Base-by-base conservation (phyloP, 2,329 filamentous ascomycete genomes). In the Mycosphaerelloides madeirae region DNA sequence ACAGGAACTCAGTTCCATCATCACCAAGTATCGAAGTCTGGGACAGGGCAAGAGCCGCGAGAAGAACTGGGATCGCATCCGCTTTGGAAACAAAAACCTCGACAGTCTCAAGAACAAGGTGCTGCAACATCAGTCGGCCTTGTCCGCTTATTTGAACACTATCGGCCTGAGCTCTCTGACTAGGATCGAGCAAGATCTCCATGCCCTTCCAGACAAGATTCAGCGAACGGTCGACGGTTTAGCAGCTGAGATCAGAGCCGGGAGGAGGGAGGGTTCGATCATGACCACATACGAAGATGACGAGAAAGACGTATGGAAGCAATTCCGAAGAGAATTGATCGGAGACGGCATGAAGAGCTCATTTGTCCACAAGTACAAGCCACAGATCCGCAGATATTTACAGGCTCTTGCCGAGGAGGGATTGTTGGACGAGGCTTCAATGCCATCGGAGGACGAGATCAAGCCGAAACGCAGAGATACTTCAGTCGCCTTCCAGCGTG, bases 201-300 rank as follows among this genome's bases (percentile, higher is more conserved):
- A 38, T 33, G 28, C 22, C 6, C 28, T 46, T 18, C 44, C 44
- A 2, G 38, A 41, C 4, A 7, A 46, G 28, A 46, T 46, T 19
- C 38, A 42, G 29, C n/a, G 31, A n/a, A 42, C 39, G 1, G 16
- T 46, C 12, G 44, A 46, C 18, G 28, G 28, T 31, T 29, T 42
- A 3, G 38, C 39, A 2, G 39, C 31, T 6, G 29, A 41, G 12
- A 32, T 41, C 13, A 16, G 29, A 2, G 15, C 29, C 14, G 38
- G 38, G 7, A 2, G 35, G 6, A 28, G 41, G n/a, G 41, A 48
- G 14, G 45, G 40, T 13, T 39, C 41, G 3, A 32, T 48, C 15
- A 39, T 48, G 45, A 44, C 45, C 12, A 44, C 45, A 5, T 44
- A 48, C 28, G 41, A 40, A 13, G 45, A 44, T 31, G 45, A 48